Evolutionary conservation across 345 rosid genomes (phyloP).

Genomic region (Xanthoceras sorbifolium): DNA sequence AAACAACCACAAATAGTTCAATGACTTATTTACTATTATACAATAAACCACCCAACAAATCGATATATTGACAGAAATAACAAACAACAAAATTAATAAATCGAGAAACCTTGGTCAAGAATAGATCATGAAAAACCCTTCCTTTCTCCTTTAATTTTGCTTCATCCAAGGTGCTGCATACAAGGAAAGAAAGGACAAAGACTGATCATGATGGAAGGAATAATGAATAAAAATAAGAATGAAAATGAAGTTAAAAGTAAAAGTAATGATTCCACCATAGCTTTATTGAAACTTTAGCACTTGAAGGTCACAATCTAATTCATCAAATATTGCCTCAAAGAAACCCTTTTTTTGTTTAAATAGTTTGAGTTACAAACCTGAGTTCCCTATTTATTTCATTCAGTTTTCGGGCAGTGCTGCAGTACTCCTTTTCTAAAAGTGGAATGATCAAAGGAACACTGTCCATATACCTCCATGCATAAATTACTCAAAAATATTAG

Average conservation of each 20-base stretch:
- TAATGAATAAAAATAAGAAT: constrained; percentile 1
- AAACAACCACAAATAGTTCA: background rate
- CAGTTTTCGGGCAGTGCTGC: constrained; percentile 61
- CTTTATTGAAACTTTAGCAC: background rate
- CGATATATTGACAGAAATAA: constrained; percentile 5
- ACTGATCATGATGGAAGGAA: constrained; percentile 11
- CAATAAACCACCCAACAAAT: constrained; percentile 2
- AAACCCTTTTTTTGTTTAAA: background rate
- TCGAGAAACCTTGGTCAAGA: constrained; percentile 72
- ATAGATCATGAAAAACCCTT: constrained; percentile 81
- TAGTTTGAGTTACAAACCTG: constrained; percentile 49
- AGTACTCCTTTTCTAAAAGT: constrained; percentile 84
- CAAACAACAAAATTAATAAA: background rate
- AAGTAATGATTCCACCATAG: background rate
- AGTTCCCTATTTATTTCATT: constrained; percentile 79
- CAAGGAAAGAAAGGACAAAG: constrained; percentile 17
- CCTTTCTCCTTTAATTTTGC: constrained; percentile 91
- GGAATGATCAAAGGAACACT: constrained; percentile 89
- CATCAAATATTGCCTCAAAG: constrained; percentile 16
- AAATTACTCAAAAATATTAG: constrained; percentile 21
- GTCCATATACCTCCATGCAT: constrained; percentile 74
- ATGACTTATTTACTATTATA: background rate
- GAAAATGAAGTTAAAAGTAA: background rate
- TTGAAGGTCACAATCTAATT: constrained; percentile 1
- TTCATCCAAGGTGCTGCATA: constrained; percentile 82